Percentiles rank a stretch among this genome's conserved stretches.
These are phyloP conservation scores for Cardamine chenopodiifolia DNA, from an alignment of 345 rosid genomes.

Conservation along the genomic window DNA sequence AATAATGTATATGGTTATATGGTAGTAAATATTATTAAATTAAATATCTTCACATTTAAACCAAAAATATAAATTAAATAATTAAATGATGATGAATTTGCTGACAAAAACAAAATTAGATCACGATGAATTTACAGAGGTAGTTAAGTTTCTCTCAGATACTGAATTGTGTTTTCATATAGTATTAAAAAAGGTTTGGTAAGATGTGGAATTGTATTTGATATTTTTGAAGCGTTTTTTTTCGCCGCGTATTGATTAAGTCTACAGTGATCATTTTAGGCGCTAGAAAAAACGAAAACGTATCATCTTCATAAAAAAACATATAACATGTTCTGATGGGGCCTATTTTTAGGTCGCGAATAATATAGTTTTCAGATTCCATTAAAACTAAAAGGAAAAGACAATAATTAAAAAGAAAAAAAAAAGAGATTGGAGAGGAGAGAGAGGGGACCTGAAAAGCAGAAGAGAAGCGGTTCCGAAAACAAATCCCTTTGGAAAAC, in stretches of 20 bases:
- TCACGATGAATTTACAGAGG: background rate
- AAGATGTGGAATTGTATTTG: background rate
- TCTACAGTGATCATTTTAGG: too few relatives aligned
- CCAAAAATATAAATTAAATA: too few relatives aligned
- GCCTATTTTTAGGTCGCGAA: conserved; percentile 19
- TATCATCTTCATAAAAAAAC: background rate
- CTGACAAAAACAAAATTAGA: background rate
- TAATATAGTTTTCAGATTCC: background rate
- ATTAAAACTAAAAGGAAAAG: background rate
- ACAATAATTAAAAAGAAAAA: background rate
- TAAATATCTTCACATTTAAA: too few relatives aligned
- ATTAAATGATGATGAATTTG: background rate
- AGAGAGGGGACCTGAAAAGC: conserved; percentile 53
- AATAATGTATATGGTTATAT: background rate
- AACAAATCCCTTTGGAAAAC: conserved; percentile 57
- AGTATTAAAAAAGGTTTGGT: background rate
- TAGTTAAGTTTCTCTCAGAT: background rate
- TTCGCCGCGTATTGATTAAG: too few relatives aligned
- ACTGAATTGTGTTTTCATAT: background rate
- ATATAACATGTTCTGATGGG: conserved; percentile 27
- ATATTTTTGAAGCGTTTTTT: background rate
- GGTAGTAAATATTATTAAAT: too few relatives aligned
- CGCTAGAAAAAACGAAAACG: too few relatives aligned
- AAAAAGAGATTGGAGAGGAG: conserved; percentile 5
- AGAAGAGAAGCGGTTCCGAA: conserved; percentile 69